Base-by-base conservation (phyloP, 179 eudicot genomes). In the Spergularia azorica region DNA sequence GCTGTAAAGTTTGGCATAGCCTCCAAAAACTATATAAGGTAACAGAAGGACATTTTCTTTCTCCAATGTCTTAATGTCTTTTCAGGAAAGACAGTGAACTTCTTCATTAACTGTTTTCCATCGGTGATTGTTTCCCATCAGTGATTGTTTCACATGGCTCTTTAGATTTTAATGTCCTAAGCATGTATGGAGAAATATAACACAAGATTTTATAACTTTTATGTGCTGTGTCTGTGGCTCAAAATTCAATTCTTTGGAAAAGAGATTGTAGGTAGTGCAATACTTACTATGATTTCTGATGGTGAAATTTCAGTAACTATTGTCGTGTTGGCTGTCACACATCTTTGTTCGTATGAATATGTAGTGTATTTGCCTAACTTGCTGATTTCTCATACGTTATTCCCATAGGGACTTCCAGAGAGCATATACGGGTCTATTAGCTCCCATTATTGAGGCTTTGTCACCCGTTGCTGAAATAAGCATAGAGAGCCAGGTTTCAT, bases 401-500 rank as follows among this genome's bases (percentile, higher is more conserved):
- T 60, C 70, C 56, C 85, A 80, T 88, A 96, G 99, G 99, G 93
- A 93, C 81, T 94, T 96, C 79, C 87, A 88, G 71, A 87, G 78
- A 82, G 81, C 90, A 76, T 92, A 96, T 61, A 86, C 90, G 81
- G 81, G 70, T 78, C 84, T 90, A 66, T 81, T 96, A 77, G 81
- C 93, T 81, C 96, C 97, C 14, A 76, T 93, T 18, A 72, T 90
- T 76, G 87, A 90, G 83, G 94, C 97, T 71, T 77, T 96, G 86
- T 85, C 81, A 81, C 92, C 98, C 57, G 72, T 96, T 62, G 99
- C 97, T 76, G 85, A 90, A 69, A 82, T 94, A 79, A 91, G 85
- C 79, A 87, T 89, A 78, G 99, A 96, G 84, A 94, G 98, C 81
- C 99, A 96, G 98, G 99, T 96, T 6, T 74, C 8, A 36, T 9